These are phyloP conservation scores for Hysterium pulicare DNA, from an alignment of 2,329 filamentous ascomycete genomes.

Conservation along the genomic window DNA sequence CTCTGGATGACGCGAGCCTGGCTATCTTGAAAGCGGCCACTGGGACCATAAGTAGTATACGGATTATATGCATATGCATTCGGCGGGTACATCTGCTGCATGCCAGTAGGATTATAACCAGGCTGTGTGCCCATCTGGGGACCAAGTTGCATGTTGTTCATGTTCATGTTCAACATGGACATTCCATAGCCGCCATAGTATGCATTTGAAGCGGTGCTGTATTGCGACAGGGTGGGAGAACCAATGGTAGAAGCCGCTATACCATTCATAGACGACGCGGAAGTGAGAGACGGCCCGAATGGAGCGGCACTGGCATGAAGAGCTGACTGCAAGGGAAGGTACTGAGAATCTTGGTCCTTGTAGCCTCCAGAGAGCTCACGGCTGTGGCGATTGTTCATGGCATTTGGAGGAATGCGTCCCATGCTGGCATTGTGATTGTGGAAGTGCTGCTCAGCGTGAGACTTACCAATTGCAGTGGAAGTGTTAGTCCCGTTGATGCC, in stretches of 20 bases:
- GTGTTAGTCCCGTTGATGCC: slow-evolving; percentile 39
- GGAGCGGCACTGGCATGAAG: slow-evolving; percentile 77
- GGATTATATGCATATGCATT: slow-evolving; percentile 22
- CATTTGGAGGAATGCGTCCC: slow-evolving; percentile 70
- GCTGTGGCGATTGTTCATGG: slow-evolving; percentile 64
- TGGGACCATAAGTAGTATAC: slow-evolving; percentile 37
- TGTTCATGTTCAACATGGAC: slow-evolving; percentile 63
- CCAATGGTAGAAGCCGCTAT: slow-evolving; percentile 19
- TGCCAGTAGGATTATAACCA: slow-evolving; percentile 19
- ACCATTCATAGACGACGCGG: slow-evolving; percentile 19
- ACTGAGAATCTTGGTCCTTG: slow-evolving; percentile 45
- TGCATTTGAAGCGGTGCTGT: slow-evolving; percentile 25
- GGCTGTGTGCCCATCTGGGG: slow-evolving; percentile 39
- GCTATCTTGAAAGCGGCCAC: slow-evolving; percentile 63
- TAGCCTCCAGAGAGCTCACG: slow-evolving; percentile 61
- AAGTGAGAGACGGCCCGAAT: slow-evolving; percentile 65
- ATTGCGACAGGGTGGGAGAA: slow-evolving; percentile 32
- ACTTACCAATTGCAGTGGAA: slow-evolving; percentile 36
- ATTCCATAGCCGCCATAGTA: slow-evolving; percentile 54
- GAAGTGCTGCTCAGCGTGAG: slow-evolving; percentile 56
- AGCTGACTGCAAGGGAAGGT: slow-evolving; percentile 64
- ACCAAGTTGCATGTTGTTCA: slow-evolving; percentile 58
- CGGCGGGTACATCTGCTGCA: slow-evolving; percentile 20
- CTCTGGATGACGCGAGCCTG: slow-evolving; percentile 73
- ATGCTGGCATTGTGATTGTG: slow-evolving; percentile 78